phyloP scores from a whole-genome alignment of 495 filamentous ascomycete species.

The Lineolata rhizophorae region DNA sequence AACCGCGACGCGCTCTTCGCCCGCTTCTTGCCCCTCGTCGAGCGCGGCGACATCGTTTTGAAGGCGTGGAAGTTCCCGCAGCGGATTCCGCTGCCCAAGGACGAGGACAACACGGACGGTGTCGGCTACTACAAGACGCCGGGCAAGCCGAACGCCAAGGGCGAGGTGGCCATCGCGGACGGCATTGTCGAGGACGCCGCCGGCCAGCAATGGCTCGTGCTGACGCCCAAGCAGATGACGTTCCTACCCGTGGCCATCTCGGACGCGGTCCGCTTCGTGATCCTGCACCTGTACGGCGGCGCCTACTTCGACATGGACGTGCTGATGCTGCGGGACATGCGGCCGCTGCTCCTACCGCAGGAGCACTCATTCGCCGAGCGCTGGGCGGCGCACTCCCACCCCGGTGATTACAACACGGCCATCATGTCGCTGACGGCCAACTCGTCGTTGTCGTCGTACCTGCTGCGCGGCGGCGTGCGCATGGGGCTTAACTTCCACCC shows the following conservation, averaged over 20 bases:
- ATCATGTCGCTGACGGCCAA: slow-evolving; percentile 34
- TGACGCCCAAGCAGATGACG: slow-evolving; percentile 32
- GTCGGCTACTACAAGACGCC: slow-evolving; percentile 22
- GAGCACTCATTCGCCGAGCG: slow-evolving; percentile 31
- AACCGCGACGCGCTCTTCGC: slow-evolving; percentile 26
- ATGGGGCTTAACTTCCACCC: slow-evolving; percentile 40
- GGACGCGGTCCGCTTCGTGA: slow-evolving; percentile 27
- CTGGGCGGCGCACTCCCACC: slow-evolving; percentile 29
- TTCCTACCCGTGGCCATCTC: slow-evolving; percentile 17
- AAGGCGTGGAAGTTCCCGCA: slow-evolving; percentile 31
- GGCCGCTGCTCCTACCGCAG: slow-evolving; percentile 26
- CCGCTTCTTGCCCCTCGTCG: slow-evolving; percentile 29
- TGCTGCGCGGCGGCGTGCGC: slow-evolving; percentile 30
- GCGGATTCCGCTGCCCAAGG: slow-evolving; percentile 27
- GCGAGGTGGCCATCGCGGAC: slow-evolving; percentile 24
- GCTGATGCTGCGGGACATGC: slow-evolving; percentile 31
- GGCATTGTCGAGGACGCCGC: slow-evolving; percentile 23
- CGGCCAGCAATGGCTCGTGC: slow-evolving; percentile 27
- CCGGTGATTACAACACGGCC: slow-evolving; percentile 36
- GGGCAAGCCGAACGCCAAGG: slow-evolving; percentile 18
- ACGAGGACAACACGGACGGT: slow-evolving; percentile 18
- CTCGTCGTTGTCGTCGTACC: slow-evolving; percentile 30
- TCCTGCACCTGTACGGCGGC: slow-evolving; percentile 31
- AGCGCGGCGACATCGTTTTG: slow-evolving; percentile 28
- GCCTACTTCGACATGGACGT: slow-evolving; percentile 37